Conservation (phyloP, 1,139 yeast genomes). For the Yamadazyma sp. region DNA sequence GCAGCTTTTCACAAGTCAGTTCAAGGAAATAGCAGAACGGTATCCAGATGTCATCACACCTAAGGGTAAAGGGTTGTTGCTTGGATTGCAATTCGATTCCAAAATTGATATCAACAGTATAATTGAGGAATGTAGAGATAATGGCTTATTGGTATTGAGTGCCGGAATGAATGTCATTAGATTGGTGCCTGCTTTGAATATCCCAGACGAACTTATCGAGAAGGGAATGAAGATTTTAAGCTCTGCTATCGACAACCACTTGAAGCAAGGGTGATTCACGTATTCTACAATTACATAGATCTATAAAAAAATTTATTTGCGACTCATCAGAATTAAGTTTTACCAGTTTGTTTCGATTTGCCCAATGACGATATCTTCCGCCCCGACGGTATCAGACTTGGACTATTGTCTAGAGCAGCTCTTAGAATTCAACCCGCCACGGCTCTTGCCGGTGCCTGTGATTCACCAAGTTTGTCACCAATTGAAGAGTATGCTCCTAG, state of each 20-base stretch:
- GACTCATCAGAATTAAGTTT: no score
- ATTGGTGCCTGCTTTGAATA: constrained; percentile 89
- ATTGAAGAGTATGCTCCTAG: constrained; percentile 38
- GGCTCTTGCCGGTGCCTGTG: constrained; percentile 41
- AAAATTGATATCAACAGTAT: constrained; percentile 63
- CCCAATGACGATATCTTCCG: constrained; percentile 36
- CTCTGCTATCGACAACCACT: constrained; percentile 16
- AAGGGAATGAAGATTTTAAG: constrained; percentile 71
- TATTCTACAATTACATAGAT: no score
- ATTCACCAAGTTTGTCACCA: constrained; percentile 46
- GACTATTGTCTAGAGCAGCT: constrained; percentile 48
- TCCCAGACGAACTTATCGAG: constrained; percentile 63
- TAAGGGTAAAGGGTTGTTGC: constrained; percentile 84
- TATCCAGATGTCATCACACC: constrained; percentile 64
- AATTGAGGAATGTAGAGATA: constrained; percentile 67
- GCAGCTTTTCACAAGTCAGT: constrained; percentile 53
- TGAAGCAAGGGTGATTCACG: no score
- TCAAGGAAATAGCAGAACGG: constrained; percentile 48
- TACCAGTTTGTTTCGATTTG: no score
- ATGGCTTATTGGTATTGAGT: constrained; percentile 80
- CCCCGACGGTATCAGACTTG: constrained; percentile 38
- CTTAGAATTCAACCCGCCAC: constrained; percentile 44
- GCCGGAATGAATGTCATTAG: constrained; percentile 91
- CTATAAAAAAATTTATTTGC: not conserved
- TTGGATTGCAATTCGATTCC: constrained; percentile 73